Base-by-base conservation (phyloP, 257 asterid genomes). In the Linderniella brevidens region DNA sequence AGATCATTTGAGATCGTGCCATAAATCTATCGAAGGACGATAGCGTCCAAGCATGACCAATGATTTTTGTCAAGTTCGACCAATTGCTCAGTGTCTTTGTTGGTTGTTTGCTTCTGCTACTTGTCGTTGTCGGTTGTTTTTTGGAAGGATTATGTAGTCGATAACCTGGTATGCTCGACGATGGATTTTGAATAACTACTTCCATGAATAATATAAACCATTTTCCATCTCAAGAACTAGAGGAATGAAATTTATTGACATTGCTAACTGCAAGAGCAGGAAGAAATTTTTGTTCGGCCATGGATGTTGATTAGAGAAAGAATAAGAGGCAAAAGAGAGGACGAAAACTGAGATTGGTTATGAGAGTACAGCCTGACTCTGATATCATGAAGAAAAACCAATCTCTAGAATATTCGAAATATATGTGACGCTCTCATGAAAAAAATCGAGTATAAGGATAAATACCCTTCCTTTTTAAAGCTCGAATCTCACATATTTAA, bases 1-100 rank as follows among this genome's bases (percentile, higher is more conserved):
- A 54, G 20, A 19, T 61, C 66, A 11, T 38, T 41, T 0, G 61
- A 61, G 6, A 61, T 61, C 0, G 66, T 61, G 1, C 32, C 48
- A 18, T 54, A 41, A 9, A 49, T 61, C 62, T 61, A 54, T 48
- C 48, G 58, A 1, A 47, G 14, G 19, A 61, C 62, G 0, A 43
- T 49, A 11, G 58, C 57, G 12, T 61, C 67, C 3, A 61, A 20
- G 0, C 48, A 14, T 0, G 50, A 9, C 58, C 53, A 50, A 11
- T 35, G 12, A 0, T 49, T 17, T 20, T 16, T 4, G 11, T 49
- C 41, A 14, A 19, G 15, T 9, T 18, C 15, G 44, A 40, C 44
- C 44, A 9, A 1, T 40, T 40, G 32, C 32, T 25, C 32, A 3
- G 3, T 25, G 32, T 25, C 48, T 15, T 43, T 15, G 48, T 12